Percentiles rank a stretch among this genome's conserved stretches.
phyloP scores from a whole-genome alignment of 2,329 filamentous ascomycete genomes.

The Juglanconis juglandina region DNA sequence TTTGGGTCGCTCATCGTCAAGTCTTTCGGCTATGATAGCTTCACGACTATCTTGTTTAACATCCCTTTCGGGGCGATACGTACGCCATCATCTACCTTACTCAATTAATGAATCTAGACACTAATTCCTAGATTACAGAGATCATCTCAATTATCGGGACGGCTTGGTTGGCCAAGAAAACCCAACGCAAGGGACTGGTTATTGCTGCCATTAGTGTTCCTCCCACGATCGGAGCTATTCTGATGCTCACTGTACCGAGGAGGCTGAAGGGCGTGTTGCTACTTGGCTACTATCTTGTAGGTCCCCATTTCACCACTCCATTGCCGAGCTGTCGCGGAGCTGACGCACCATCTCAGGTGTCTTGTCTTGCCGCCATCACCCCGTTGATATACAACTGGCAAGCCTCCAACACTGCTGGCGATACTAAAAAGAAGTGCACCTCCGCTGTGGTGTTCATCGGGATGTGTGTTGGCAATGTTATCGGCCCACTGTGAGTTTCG shows the following conservation, averaged over 20 bases:
- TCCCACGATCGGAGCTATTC: conserved; percentile 38
- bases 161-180: conserved; percentile 41
- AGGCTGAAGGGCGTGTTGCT: conserved; percentile 45
- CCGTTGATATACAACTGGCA: conserved; percentile 61
- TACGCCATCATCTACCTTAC: neutral
- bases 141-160: conserved; percentile 56
- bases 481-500: conserved; percentile 49
- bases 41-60: conserved; percentile 57
- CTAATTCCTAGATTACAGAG: conserved; percentile 31
- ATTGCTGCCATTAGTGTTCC: conserved; percentile 36
- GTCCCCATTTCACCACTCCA: neutral
- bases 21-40: conserved; percentile 53
- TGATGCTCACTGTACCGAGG: conserved; percentile 47
- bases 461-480: conserved; percentile 62
- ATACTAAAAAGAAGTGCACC: conserved; percentile 66
- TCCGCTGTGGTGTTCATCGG: conserved; percentile 64
- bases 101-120: neutral
- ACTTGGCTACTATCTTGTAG: conserved; percentile 49
- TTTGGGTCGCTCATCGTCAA: conserved; percentile 58
- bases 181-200: conserved; percentile 41
- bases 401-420: conserved; percentile 62
- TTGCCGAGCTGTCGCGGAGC: neutral
- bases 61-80: conserved; percentile 56
- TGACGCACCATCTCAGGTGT: conserved; percentile 12
- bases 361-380: conserved; percentile 33